phyloP scores from a whole-genome alignment of 148 eudicot species.

The Polygonum aviculare region DNA sequence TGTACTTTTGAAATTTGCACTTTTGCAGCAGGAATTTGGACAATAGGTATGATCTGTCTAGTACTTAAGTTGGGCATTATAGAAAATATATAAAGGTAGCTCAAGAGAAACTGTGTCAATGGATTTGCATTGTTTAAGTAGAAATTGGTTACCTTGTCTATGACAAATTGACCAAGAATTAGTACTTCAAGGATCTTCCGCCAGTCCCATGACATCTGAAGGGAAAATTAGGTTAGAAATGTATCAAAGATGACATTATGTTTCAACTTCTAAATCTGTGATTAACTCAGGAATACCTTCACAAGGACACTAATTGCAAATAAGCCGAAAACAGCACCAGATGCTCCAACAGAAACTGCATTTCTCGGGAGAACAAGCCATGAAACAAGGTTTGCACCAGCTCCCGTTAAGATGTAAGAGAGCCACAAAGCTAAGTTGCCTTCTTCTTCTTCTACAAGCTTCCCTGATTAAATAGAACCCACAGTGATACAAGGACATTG shows the following conservation, averaged over 20 bases:
- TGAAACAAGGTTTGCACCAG: conserved; percentile 93
- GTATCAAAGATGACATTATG: not conserved
- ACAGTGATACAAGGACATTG: not conserved
- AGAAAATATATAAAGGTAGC: not conserved
- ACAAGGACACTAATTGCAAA: conserved; percentile 96
- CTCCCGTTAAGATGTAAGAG: conserved; percentile 86
- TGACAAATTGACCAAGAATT: conserved; percentile 92
- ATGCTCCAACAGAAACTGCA: conserved; percentile 95
- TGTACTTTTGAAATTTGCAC: not conserved
- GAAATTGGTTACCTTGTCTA: conserved; percentile 56
- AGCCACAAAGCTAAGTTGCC: conserved; percentile 90
- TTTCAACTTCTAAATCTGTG: not conserved
- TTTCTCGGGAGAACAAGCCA: conserved; percentile 92
- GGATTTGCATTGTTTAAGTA: not conserved
- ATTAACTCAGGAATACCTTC: conserved; percentile 35
- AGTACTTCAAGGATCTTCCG: conserved; percentile 97
- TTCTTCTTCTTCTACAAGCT: conserved; percentile 97
- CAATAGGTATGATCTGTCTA: not conserved
- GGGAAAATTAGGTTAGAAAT: conserved; percentile 14
- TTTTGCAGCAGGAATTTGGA: not conserved
- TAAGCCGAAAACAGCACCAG: conserved; percentile 94
- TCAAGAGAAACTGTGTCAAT: not conserved
- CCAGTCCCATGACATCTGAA: conserved; percentile 99
- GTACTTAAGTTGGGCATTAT: not conserved
- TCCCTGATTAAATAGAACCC: conserved; percentile 40